Conservation (phyloP, 164 flowering plant genomes). For the Stephania japonica region DNA sequence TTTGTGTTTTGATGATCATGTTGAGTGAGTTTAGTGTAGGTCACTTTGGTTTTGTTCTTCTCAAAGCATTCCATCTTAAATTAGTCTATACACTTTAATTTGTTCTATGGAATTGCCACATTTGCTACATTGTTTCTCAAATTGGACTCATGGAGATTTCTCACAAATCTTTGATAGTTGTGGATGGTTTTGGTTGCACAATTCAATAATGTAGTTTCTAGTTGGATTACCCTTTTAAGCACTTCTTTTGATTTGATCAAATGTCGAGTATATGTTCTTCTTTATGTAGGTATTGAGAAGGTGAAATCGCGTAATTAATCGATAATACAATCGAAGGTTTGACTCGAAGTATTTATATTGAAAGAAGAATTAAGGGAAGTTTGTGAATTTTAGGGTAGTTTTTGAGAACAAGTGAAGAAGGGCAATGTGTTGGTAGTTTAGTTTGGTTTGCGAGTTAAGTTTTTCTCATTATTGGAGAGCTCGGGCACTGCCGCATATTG, state of each 20-base stretch:
- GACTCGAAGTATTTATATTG: background rate
- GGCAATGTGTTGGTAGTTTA: conserved; percentile 17
- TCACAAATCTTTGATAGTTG: background rate
- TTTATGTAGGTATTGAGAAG: background rate
- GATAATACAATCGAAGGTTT: background rate
- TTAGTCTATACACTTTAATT: background rate
- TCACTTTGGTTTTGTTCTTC: background rate
- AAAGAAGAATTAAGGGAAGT: background rate
- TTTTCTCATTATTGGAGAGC: conserved; percentile 9
- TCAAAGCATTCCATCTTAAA: background rate
- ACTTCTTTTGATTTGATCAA: background rate
- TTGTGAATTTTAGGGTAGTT: background rate
- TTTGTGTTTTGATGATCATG: background rate
- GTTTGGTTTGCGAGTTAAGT: conserved; percentile 18
- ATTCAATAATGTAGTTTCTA: background rate
- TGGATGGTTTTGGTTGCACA: background rate
- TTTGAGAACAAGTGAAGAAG: background rate
- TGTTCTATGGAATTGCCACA: background rate
- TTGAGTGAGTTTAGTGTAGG: conserved; percentile 1
- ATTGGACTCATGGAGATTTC: background rate
- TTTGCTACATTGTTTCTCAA: background rate
- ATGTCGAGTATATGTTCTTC: background rate
- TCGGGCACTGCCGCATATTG: conserved; percentile 64
- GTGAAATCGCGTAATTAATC: too few relatives aligned
- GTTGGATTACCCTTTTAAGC: background rate